Conservation (phyloP, 1,284 basidiomycete species). For the Lentinula novae-zelandiae region DNA sequence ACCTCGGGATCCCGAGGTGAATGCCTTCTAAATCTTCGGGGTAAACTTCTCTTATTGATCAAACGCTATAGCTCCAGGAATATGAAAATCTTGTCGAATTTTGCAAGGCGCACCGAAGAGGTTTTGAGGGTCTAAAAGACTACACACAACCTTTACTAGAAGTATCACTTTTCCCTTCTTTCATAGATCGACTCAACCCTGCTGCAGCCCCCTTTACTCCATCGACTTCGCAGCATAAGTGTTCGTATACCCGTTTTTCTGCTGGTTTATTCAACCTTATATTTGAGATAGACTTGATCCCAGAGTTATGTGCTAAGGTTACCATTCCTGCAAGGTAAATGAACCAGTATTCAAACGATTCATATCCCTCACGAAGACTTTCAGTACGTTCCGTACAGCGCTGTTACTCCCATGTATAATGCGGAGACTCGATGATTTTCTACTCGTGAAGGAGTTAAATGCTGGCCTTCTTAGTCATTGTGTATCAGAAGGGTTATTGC, state of each 20-base stretch:
- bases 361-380: slow-evolving; percentile 2
- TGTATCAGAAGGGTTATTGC: slow-evolving; percentile 56
- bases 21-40: slow-evolving; percentile 1
- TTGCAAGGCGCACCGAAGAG: slow-evolving; percentile 54
- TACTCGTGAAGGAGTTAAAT: slow-evolving; percentile 76
- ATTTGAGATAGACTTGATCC: slow-evolving; percentile 58
- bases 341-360: slow-evolving; percentile 12
- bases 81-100: slow-evolving; percentile 61
- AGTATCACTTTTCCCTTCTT: slow-evolving; percentile 46
- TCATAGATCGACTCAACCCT: slow-evolving; percentile 55
- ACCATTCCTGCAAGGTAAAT: slow-evolving; percentile 69
- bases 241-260: slow-evolving; percentile 3
- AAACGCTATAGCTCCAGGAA: slow-evolving; percentile 45
- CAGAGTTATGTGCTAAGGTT: slow-evolving; percentile 69
- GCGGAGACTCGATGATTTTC: slow-evolving; percentile 62
- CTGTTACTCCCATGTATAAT: slow-evolving; percentile 70
- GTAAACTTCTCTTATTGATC: slow-evolving; percentile 11
- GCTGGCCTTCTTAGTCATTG: slow-evolving; percentile 58
- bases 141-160: slow-evolving; percentile 70
- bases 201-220: slow-evolving; percentile 29
- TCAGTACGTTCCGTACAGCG: slow-evolving; percentile 61
- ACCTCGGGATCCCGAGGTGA: slow-evolving; percentile 39
- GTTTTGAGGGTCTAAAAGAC: slow-evolving; percentile 58
- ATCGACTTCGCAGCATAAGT: slow-evolving; percentile 22
- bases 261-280: slow-evolving; percentile 1